Evolutionary conservation across 306 rosid species (phyloP).

Genomic region (Vicia faba): DNA sequence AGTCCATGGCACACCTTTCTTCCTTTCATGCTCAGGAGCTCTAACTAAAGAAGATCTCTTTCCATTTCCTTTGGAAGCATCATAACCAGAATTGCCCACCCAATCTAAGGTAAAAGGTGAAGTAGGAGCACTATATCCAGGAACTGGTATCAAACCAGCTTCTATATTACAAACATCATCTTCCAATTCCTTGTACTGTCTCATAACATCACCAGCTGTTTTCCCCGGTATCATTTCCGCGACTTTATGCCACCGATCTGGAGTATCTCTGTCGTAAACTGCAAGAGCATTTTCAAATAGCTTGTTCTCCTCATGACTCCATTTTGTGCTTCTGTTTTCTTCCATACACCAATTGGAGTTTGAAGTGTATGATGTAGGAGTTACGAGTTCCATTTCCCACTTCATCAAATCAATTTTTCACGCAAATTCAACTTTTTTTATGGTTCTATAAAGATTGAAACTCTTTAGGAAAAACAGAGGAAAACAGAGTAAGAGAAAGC

Average conservation of each 20-base stretch:
- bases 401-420: conserved; percentile 45
- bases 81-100: conserved; percentile 58
- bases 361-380: conserved; percentile 56
- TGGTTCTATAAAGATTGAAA: conserved; percentile 5
- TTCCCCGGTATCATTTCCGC: conserved; percentile 89
- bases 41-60: conserved; percentile 58
- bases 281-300: conserved; percentile 93
- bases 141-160: conserved; percentile 81
- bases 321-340: conserved; percentile 49
- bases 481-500: conserved; percentile 33
- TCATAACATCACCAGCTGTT: conserved; percentile 64
- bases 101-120: conserved; percentile 78
- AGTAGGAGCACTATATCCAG: conserved; percentile 53
- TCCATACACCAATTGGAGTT: conserved; percentile 53
- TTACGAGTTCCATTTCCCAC: conserved; percentile 66
- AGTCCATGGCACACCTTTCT: conserved; percentile 96
- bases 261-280: conserved; percentile 63
- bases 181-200: conserved; percentile 72
- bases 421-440: conserved; percentile 1
- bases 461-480: conserved; percentile 37
- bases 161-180: conserved; percentile 79
- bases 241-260: conserved; percentile 86
- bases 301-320: conserved; percentile 88
- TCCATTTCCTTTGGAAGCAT: conserved; percentile 58
- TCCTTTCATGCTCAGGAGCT: conserved; percentile 74